A percentile compares a stretch with the other conserved stretches of the same genome.
These are phyloP conservation scores for Saccharomycopsis babjevae DNA, from an alignment of 805 yeast genomes.

Conservation along the genomic window DNA sequence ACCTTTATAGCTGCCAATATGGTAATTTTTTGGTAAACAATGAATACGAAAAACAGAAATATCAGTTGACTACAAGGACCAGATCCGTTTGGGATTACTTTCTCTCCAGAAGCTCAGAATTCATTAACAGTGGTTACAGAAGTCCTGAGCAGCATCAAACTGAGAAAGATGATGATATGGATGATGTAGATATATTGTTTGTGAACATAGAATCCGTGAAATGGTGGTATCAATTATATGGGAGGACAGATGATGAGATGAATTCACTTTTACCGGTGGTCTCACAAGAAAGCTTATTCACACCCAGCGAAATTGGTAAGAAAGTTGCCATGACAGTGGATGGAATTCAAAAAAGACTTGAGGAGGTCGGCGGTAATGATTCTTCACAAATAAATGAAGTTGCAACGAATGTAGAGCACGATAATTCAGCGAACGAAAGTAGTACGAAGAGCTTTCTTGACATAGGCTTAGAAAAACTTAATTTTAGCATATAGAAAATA, in stretches of 20 bases:
- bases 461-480: not conserved
- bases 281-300: not conserved
- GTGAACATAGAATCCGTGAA: conserved; percentile 54
- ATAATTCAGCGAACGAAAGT: not conserved
- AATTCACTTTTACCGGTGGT: conserved; percentile 23
- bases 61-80: conserved; percentile 38
- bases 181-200: conserved; percentile 33
- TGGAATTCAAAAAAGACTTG: not conserved
- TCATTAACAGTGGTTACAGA: conserved; percentile 41
- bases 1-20: conserved; percentile 86
- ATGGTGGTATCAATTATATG: conserved; percentile 88
- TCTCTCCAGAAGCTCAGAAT: conserved; percentile 61
- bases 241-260: conserved; percentile 63
- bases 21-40: conserved; percentile 78
- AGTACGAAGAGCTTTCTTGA: not conserved
- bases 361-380: not conserved
- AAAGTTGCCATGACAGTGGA: not conserved
- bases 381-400: not conserved
- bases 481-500: not conserved
- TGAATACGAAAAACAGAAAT: conserved; percentile 47
- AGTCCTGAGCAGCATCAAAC: conserved; percentile 1
- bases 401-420: not conserved
- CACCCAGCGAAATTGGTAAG: not conserved
- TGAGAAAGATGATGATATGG: not conserved
- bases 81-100: conserved; percentile 93